phyloP scores from a whole-genome alignment of 345 rosid genomes.

The Populus tremula region DNA sequence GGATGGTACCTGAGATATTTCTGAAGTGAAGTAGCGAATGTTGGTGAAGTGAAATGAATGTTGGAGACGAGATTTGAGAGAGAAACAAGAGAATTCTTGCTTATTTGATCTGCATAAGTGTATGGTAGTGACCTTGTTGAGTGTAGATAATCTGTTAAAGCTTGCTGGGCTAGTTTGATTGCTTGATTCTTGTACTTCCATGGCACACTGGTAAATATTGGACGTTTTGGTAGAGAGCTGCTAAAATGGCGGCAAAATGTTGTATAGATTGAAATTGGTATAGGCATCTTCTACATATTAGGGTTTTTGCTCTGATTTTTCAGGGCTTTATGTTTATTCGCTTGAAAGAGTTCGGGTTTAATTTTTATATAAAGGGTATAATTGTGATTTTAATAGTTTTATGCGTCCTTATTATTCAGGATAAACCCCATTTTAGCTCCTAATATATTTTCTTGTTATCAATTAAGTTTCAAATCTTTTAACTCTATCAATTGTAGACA shows the following conservation, averaged over 20 bases:
- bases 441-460: too few relatives aligned
- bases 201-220: constrained; percentile 18
- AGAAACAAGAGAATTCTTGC: constrained; percentile 43
- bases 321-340: background rate
- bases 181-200: constrained; percentile 42
- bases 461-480: too few relatives aligned
- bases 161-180: constrained; percentile 48
- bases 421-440: too few relatives aligned
- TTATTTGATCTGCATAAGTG: constrained; percentile 56
- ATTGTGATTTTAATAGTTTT: background rate
- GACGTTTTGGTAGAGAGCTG: constrained; percentile 1
- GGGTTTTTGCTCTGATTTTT: constrained; percentile 2
- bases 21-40: constrained; percentile 40
- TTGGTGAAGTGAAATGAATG: constrained; percentile 32
- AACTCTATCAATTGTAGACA: too few relatives aligned
- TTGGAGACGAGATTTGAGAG: constrained; percentile 45
- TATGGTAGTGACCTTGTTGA: constrained; percentile 49
- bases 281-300: background rate
- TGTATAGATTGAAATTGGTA: background rate
- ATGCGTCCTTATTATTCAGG: too few relatives aligned
- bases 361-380: background rate
- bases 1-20: constrained; percentile 63
- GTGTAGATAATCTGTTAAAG: constrained; percentile 58
- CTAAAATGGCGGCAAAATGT: constrained; percentile 14
- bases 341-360: background rate